Evolutionary conservation across 176 grass and related monocot genomes (phyloP).

Genomic region (Tillandsia leiboldiana): DNA sequence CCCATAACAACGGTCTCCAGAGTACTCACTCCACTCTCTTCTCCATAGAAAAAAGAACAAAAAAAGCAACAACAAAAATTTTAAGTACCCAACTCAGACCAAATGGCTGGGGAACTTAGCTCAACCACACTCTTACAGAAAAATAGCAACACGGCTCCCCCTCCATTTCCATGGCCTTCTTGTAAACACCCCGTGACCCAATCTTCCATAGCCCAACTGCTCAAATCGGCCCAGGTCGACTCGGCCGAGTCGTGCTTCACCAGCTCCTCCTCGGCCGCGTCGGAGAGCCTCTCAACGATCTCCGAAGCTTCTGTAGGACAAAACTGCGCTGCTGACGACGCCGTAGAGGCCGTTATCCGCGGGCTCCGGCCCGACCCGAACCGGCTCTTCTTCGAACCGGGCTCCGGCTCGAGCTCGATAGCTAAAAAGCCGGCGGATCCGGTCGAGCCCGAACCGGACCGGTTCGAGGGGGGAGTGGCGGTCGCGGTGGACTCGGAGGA

Average conservation of each 20-base stretch:
- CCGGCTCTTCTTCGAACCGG: constrained; percentile 59
- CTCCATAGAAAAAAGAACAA: neutral
- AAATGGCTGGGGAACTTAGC: constrained; percentile 40
- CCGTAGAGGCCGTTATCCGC: constrained; percentile 30
- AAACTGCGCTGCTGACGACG: neutral
- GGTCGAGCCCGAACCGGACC: neutral
- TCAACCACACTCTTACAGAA: constrained; percentile 37
- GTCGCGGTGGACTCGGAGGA: constrained; percentile 61
- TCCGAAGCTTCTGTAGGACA: constrained; percentile 28
- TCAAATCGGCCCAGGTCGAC: constrained; percentile 45
- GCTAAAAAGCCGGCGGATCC: constrained; percentile 19
- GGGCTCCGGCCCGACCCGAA: constrained; percentile 53
- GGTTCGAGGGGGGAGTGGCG: constrained; percentile 39
- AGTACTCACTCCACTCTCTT: neutral
- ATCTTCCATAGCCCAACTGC: constrained; percentile 12
- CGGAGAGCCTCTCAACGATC: constrained; percentile 41
- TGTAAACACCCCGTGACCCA: constrained; percentile 35
- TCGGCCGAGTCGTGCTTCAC: constrained; percentile 53
- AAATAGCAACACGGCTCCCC: constrained; percentile 18
- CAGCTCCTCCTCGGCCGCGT: constrained; percentile 38
- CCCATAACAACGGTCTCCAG: neutral
- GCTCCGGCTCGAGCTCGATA: constrained; percentile 45
- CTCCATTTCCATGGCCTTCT: constrained; percentile 45
- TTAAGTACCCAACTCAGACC: too few relatives aligned
- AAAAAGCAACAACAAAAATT: too few relatives aligned